Base-by-base conservation (phyloP, 495 filamentous ascomycete genomes). In the Astrocystis sublimbata region DNA sequence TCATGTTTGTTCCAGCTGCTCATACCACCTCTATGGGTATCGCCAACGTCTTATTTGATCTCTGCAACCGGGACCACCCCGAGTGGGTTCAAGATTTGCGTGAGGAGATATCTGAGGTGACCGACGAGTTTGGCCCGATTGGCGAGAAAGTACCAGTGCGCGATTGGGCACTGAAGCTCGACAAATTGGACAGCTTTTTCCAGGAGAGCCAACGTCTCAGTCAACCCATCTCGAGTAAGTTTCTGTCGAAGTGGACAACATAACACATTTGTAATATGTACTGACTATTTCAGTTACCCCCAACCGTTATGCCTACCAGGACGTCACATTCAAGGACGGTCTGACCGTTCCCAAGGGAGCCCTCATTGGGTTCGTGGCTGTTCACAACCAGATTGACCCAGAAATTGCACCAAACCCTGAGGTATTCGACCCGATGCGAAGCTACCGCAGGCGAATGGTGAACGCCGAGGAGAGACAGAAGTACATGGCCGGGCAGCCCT, bases 1-100 rank as follows among this genome's bases (percentile, higher is more conserved):
- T 56, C 24, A 24, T 71, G 10, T 63, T 54, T 8, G 66, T 71
- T 17, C 69, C 68, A 15, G 67, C 72, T 0, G 72, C 75, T 35
- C 75, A 77, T 46, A 61, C 58, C 6, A 61, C 58, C 0, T 9
- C 58, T 12, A 53, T 42, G 58, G 40, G 23, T 6, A 52, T 43
- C 5, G 24, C 47, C 6, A 53, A 61, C 31, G 24, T 53, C 9
- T 26, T 61, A 6, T 61, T 61, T 35, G 58, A 61, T 26, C 15
- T 61, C 2, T 53, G 46, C 10, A n/a, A n/a, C n/a, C n/a, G n/a
- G n/a, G 15, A 24, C 1, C 49, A 61, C n/a, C 47, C 58, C 3
- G 36, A 61, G 38, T 53, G 36, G 47, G 8, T 33, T n/a, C 8
- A 24, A 0, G 15, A 38, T 3, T 33, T 53, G 2, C 5, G 31